Percentiles rank a stretch among this genome's conserved stretches.
These are phyloP conservation scores for Aspergillus olivimuriae DNA, from an alignment of 495 filamentous ascomycete genomes.

Conservation along the genomic window DNA sequence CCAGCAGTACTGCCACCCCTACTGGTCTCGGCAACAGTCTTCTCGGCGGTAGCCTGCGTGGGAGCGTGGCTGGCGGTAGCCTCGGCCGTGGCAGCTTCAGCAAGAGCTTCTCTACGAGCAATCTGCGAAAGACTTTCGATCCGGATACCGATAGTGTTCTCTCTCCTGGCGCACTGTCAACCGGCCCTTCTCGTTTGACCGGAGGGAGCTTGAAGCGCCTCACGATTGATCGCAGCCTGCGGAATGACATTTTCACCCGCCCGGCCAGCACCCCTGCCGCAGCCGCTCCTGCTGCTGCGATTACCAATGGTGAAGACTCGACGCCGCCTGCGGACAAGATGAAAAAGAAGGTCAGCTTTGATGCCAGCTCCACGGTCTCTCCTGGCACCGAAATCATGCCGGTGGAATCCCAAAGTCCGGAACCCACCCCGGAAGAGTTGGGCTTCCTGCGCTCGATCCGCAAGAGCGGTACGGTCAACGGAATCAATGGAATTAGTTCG, in stretches of 20 bases:
- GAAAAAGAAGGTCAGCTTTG: slow-evolving; percentile 88
- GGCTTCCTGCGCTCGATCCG: slow-evolving; percentile 56
- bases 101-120: slow-evolving; percentile 59
- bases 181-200: slow-evolving; percentile 54
- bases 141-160: slow-evolving; percentile 74
- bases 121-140: slow-evolving; percentile 58
- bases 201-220: slow-evolving; percentile 77
- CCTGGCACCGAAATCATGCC: slow-evolving; percentile 40
- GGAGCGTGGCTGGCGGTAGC: slow-evolving; percentile 41
- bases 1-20: slow-evolving; percentile 65
- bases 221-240: slow-evolving; percentile 79
- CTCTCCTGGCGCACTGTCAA: slow-evolving; percentile 77
- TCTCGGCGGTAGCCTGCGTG: slow-evolving; percentile 46
- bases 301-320: slow-evolving; percentile 42
- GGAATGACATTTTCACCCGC: slow-evolving; percentile 63
- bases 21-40: slow-evolving; percentile 59
- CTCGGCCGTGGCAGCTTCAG: slow-evolving; percentile 56
- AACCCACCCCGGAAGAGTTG: slow-evolving; percentile 59
- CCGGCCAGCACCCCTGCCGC: slow-evolving; percentile 26
- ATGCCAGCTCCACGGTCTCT: slow-evolving; percentile 45
- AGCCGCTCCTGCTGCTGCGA: background rate
- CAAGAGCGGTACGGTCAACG: slow-evolving; percentile 39
- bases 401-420: slow-evolving; percentile 39
- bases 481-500: slow-evolving; percentile 40
- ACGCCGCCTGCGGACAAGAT: slow-evolving; percentile 38